phyloP scores from a whole-genome alignment of 768 basidiomycete species.

The Collybia sp. region DNA sequence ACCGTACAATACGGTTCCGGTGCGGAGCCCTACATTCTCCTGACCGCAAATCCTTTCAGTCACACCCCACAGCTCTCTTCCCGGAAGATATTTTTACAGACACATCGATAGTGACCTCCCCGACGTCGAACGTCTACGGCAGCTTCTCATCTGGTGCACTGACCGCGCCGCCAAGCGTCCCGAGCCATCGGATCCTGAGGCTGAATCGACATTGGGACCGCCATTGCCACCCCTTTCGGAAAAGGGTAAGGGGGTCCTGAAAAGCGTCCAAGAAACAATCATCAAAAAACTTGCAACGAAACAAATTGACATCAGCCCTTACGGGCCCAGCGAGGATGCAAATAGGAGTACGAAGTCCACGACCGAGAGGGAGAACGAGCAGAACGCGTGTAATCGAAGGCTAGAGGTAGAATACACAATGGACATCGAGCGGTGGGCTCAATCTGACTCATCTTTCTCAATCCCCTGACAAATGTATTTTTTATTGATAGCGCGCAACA shows the following conservation, averaged over 20 bases:
- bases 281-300: slow-evolving; percentile 67
- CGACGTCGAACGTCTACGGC: slow-evolving; percentile 65
- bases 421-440: slow-evolving; percentile 61
- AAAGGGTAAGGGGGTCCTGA: slow-evolving; percentile 40
- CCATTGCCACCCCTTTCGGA: slow-evolving; percentile 44
- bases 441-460: background rate
- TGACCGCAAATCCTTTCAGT: slow-evolving; percentile 33
- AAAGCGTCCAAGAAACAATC: slow-evolving; percentile 51
- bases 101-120: slow-evolving; percentile 78
- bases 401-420: slow-evolving; percentile 64
- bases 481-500: slow-evolving; percentile 30
- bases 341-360: slow-evolving; percentile 6
- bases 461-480: background rate
- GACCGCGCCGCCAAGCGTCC: slow-evolving; percentile 46
- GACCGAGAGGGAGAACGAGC: slow-evolving; percentile 53
- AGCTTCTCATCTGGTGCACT: slow-evolving; percentile 72
- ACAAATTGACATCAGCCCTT: slow-evolving; percentile 48
- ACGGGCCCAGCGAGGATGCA: slow-evolving; percentile 18
- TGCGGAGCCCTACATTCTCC: too few relatives aligned
- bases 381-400: slow-evolving; percentile 68
- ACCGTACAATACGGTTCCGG: too few relatives aligned
- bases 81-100: slow-evolving; percentile 68
- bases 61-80: slow-evolving; percentile 71
- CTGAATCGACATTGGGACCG: slow-evolving; percentile 29
- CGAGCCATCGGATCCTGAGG: slow-evolving; percentile 22